Percentiles rank a stretch among this genome's conserved stretches.
Conservation (phyloP, 2,329 filamentous ascomycete genomes). For the Lojkania enalia region DNA sequence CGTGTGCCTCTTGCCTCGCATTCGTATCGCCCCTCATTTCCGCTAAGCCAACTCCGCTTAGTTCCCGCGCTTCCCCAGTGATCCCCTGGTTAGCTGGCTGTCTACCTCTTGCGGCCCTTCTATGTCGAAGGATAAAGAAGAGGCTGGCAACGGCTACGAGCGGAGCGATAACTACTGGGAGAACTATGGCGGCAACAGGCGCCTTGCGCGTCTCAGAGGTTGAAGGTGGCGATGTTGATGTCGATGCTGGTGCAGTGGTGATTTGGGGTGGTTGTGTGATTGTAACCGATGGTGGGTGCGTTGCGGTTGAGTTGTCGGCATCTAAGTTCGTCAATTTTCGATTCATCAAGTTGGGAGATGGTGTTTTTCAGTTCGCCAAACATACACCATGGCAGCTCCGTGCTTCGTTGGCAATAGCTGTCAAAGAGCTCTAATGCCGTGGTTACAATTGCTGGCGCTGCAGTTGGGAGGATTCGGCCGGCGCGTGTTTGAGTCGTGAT, state of each 20-base stretch:
- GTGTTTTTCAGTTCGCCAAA: not conserved
- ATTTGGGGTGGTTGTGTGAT: conserved; percentile 1
- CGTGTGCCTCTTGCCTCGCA: too few relatives aligned
- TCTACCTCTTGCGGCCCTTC: not conserved
- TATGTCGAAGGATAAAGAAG: conserved; percentile 7
- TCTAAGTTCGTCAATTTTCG: not conserved
- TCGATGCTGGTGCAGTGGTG: not conserved
- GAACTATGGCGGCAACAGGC: conserved; percentile 7
- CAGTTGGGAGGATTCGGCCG: not conserved
- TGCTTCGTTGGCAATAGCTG: conserved; percentile 18
- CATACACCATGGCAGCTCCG: conserved; percentile 16
- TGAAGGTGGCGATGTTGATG: not conserved
- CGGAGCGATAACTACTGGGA: conserved; percentile 9
- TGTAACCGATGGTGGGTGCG: conserved; percentile 1
- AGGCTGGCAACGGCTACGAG: conserved; percentile 3
- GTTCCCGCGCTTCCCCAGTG: too few relatives aligned
- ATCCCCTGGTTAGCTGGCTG: too few relatives aligned
- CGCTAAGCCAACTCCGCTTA: too few relatives aligned
- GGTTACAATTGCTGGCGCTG: conserved; percentile 3
- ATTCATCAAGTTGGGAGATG: not conserved
- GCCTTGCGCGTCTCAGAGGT: not conserved
- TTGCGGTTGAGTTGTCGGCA: conserved; percentile 3
- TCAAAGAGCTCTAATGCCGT: conserved; percentile 11
- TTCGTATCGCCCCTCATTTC: too few relatives aligned
- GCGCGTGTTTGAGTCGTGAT: not conserved